Evolutionary conservation across 1,284 basidiomycete genomes (phyloP).

Genomic region (Cryptococcus sp.): DNA sequence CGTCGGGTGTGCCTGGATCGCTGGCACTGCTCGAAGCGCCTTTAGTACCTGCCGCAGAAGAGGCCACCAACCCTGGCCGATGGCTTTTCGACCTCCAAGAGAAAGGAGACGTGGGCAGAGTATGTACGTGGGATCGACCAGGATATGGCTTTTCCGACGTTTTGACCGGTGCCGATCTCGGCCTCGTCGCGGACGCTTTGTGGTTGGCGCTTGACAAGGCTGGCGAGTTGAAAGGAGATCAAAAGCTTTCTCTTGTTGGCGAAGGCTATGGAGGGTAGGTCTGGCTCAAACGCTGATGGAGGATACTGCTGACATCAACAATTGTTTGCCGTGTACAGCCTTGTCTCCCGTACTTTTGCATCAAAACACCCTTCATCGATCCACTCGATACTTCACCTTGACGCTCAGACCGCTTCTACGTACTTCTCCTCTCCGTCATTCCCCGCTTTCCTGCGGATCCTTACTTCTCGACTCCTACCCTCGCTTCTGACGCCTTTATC

Average conservation of each 20-base stretch:
- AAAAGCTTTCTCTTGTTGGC: constrained; percentile 38
- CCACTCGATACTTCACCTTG: constrained; percentile 45
- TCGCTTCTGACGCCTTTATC: constrained; percentile 42
- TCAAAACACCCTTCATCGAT: constrained; percentile 35
- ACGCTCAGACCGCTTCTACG: constrained; percentile 46
- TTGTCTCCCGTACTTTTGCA: constrained; percentile 44
- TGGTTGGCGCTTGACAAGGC: constrained; percentile 31
- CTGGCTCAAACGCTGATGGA: neutral
- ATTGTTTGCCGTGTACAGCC: constrained; percentile 20
- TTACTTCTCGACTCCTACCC: constrained; percentile 34
- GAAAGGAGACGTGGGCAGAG: constrained; percentile 37
- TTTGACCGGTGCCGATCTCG: constrained; percentile 37
- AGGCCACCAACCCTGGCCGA: constrained; percentile 34
- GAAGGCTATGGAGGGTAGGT: constrained; percentile 50
- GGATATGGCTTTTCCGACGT: constrained; percentile 49
- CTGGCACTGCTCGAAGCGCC: constrained; percentile 37
- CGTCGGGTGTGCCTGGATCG: constrained; percentile 48
- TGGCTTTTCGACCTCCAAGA: constrained; percentile 47
- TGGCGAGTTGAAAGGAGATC: constrained; percentile 22
- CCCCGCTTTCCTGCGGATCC: constrained; percentile 33
- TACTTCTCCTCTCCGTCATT: constrained; percentile 43
- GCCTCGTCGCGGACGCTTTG: constrained; percentile 38
- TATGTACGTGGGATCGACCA: constrained; percentile 50
- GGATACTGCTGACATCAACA: neutral
- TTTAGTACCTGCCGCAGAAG: constrained; percentile 21